Conservation (phyloP, 345 rosid species). For the Passiflora organensis region DNA sequence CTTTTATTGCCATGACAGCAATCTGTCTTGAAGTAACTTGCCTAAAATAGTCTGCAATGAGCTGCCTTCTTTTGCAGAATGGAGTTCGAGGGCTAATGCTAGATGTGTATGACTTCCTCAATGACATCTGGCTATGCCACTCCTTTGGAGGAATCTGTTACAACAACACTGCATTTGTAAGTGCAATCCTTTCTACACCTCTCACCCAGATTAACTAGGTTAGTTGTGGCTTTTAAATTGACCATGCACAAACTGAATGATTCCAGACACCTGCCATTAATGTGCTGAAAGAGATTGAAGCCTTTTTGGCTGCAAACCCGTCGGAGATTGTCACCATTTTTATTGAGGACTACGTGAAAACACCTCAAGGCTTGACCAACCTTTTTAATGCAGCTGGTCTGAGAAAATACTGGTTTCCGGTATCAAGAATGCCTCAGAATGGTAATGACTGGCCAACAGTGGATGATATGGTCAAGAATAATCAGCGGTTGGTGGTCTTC, state of each 20-base stretch:
- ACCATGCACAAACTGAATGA: neutral
- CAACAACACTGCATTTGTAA: conserved; percentile 80
- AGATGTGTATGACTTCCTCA: conserved; percentile 77
- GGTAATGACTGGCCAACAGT: conserved; percentile 92
- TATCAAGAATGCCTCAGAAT: conserved; percentile 69
- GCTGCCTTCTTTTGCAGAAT: conserved; percentile 45
- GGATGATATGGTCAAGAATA: conserved; percentile 78
- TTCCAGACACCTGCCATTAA: conserved; percentile 77
- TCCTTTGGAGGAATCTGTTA: conserved; percentile 64
- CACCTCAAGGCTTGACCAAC: conserved; percentile 69
- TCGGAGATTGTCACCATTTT: conserved; percentile 87
- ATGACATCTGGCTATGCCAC: conserved; percentile 88
- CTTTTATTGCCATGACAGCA: no score
- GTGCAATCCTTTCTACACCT: conserved; percentile 21
- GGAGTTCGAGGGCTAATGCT: conserved; percentile 94
- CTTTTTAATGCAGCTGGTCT: conserved; percentile 78
- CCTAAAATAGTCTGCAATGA: conserved; percentile 1
- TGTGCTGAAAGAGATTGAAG: conserved; percentile 65
- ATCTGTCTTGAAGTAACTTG: no score
- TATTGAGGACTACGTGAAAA: conserved; percentile 84
- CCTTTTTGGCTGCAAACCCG: conserved; percentile 60
- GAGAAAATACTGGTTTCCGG: conserved; percentile 59
- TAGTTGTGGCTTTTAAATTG: neutral
- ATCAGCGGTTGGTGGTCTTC: conserved; percentile 78
- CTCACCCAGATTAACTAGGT: neutral